Evolutionary conservation across 805 yeast species (phyloP).

Genomic region (Cyberlindnera japonica): DNA sequence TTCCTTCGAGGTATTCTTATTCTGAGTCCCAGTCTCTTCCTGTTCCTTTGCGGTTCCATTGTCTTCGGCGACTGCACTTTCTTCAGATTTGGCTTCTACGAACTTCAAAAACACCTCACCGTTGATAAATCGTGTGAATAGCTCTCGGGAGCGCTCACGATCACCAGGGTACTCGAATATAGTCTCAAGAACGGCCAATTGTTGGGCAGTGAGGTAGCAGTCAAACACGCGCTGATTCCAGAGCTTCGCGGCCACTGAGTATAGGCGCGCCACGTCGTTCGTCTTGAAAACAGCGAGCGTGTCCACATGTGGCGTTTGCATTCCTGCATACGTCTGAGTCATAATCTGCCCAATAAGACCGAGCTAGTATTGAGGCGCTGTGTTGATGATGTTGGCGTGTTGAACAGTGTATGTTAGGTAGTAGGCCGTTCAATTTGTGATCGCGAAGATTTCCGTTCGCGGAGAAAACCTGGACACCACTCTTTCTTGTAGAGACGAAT

Average conservation of each 20-base stretch:
- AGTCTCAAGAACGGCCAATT: slow-evolving; percentile 45
- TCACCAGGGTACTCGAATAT: slow-evolving; percentile 36
- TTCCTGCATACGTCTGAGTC: no score
- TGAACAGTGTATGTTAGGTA: no score
- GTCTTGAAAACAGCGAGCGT: slow-evolving; percentile 26
- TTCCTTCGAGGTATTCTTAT: slow-evolving; percentile 8
- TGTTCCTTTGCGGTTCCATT: slow-evolving; percentile 2
- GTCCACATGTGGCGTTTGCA: no score
- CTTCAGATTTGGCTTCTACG: slow-evolving; percentile 11
- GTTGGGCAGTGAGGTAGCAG: slow-evolving; percentile 52
- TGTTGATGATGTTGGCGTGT: no score
- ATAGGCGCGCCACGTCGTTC: slow-evolving; percentile 27
- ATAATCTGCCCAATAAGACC: no score
- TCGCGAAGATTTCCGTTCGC: no score
- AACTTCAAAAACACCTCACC: slow-evolving; percentile 30
- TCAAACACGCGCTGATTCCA: slow-evolving; percentile 38
- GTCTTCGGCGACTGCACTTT: no score
- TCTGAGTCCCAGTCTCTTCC: slow-evolving; percentile 7
- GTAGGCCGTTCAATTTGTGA: no score
- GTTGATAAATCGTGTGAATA: slow-evolving; percentile 44
- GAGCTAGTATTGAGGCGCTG: no score
- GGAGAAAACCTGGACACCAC: no score
- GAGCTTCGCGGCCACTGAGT: slow-evolving; percentile 21
- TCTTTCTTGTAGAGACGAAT: no score
- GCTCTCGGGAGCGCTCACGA: slow-evolving; percentile 14